phyloP scores from a whole-genome alignment of 192 early-diverging fungal genomes.

The Ambispora gerdemannii region DNA sequence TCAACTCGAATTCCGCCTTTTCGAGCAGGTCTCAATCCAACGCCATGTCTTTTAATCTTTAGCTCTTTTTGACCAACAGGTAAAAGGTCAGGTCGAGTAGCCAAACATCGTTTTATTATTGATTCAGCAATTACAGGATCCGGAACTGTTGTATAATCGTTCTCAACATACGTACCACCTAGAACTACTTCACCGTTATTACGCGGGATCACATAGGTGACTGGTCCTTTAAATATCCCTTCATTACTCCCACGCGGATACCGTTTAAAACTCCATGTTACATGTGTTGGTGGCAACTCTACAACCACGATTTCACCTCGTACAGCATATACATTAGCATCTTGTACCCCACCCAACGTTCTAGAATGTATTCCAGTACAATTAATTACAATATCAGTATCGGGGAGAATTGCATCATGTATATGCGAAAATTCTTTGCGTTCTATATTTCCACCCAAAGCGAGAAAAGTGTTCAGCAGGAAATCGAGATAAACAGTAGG shows the following conservation, averaged over 20 bases:
- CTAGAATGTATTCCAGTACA: conserved; percentile 74
- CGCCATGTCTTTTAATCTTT: conserved; percentile 41
- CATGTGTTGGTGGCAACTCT: conserved; percentile 55
- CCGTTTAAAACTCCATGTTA: conserved; percentile 51
- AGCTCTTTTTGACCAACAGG: conserved; percentile 34
- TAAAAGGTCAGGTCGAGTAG: conserved; percentile 44
- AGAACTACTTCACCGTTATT: conserved; percentile 70
- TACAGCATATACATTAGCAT: conserved; percentile 66
- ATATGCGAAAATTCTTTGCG: conserved; percentile 41
- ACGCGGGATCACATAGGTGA: conserved; percentile 73
- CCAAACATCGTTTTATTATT: conserved; percentile 42
- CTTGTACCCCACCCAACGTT: conserved; percentile 68
- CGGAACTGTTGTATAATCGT: conserved; percentile 26
- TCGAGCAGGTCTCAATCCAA: conserved; percentile 55
- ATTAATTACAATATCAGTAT: conserved; percentile 66
- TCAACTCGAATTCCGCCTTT: conserved; percentile 52
- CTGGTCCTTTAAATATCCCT: conserved; percentile 32
- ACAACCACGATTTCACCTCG: conserved; percentile 83
- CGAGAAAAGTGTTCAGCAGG: conserved; percentile 47
- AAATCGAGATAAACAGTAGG: conserved; percentile 63
- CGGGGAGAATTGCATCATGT: conserved; percentile 45
- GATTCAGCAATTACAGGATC: conserved; percentile 42
- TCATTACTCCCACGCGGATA: conserved; percentile 37
- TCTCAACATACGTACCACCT: conserved; percentile 58
- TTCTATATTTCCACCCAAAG: conserved; percentile 50